Evolutionary conservation across 768 basidiomycete species (phyloP), one percentile per base, ranked within the genome.

Genomic region (Russula sp.): DNA sequence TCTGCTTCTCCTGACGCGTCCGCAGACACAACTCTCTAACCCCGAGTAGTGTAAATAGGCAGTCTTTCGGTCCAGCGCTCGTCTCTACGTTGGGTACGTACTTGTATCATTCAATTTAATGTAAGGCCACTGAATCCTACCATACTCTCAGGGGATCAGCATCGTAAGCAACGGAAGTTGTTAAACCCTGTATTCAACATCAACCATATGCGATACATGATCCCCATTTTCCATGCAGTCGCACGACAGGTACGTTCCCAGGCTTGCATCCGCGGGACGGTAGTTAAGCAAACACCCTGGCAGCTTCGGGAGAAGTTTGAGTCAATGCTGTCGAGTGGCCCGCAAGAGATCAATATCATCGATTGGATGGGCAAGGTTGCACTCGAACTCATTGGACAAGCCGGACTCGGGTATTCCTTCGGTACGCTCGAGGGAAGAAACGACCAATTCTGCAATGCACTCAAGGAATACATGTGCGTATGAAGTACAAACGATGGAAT

Each of bases 371-470:
- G 52, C 22, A 57, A 69, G 10, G 14, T 55, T 18, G 65, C 70
- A 6, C 62, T 71, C 14, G 70, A 71, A 49, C 63, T 68, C 9
- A 64, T 71, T 16, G 64, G 65, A 4, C 68, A 70, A 63, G 70
- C 62, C 13, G 67, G 70, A 11, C 59, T 71, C 7, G 70, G 69
- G 4, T 66, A 71, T 48, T 65, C 67, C 14, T 70, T 71, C 32
- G 59, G n/a, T 55, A 10, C 27, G 27, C 27, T 27, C 27, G 27
- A 27, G 27, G 27, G 27, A 27, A 27, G 27, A 27, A 27, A 27
- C 27, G 27, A 27, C 27, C 27, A 27, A 27, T 27, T 27, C 27
- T 27, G 27, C 27, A 27, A 27, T 27, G 66, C 67, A 6, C 18
- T 71, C 6, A 68, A 69, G 51, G 68, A 45, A 6, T 65, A 65